Conservation (phyloP, 2,329 filamentous ascomycete genomes). For the Colletotrichum coccodes region DNA sequence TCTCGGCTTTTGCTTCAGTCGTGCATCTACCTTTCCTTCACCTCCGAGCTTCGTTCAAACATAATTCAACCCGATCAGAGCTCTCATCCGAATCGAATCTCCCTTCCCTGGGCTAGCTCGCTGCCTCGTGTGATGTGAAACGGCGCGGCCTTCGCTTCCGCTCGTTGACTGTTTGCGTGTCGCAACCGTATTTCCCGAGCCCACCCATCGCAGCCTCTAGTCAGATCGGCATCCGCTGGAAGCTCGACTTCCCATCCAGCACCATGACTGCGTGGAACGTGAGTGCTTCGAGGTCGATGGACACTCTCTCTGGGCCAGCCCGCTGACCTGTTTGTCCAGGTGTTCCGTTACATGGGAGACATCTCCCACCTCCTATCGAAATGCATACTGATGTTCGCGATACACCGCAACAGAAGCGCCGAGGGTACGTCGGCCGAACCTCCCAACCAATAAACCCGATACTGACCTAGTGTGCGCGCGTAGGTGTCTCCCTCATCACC, state of each 20-base stretch:
- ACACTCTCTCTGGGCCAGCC: neutral
- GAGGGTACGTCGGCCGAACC: constrained; percentile 67
- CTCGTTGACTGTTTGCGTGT: constrained; percentile 24
- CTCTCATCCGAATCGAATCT: neutral
- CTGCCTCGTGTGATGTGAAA: constrained; percentile 33
- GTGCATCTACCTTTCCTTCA: neutral
- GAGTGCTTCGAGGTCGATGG: constrained; percentile 32
- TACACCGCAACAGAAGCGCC: constrained; percentile 87
- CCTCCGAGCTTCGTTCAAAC: neutral
- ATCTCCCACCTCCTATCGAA: constrained; percentile 87
- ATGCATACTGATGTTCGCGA: constrained; percentile 89
- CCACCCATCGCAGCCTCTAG: neutral
- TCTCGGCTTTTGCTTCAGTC: neutral
- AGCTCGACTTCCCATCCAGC: constrained; percentile 32
- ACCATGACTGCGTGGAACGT: constrained; percentile 55
- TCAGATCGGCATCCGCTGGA: constrained; percentile 1
- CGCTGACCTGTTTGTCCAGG: constrained; percentile 44
- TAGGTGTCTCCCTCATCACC: constrained; percentile 89
- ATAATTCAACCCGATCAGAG: neutral
- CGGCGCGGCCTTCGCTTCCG: constrained; percentile 21
- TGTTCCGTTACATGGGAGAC: constrained; percentile 84
- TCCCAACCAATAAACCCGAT: neutral
- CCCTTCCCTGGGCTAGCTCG: neutral
- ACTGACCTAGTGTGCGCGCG: constrained; percentile 31
- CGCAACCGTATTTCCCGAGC: constrained; percentile 15